Percentiles rank a stretch among this genome's conserved stretches.
phyloP scores from a whole-genome alignment of 2,329 filamentous ascomycete genomes.

The Teratosphaeria viscida region DNA sequence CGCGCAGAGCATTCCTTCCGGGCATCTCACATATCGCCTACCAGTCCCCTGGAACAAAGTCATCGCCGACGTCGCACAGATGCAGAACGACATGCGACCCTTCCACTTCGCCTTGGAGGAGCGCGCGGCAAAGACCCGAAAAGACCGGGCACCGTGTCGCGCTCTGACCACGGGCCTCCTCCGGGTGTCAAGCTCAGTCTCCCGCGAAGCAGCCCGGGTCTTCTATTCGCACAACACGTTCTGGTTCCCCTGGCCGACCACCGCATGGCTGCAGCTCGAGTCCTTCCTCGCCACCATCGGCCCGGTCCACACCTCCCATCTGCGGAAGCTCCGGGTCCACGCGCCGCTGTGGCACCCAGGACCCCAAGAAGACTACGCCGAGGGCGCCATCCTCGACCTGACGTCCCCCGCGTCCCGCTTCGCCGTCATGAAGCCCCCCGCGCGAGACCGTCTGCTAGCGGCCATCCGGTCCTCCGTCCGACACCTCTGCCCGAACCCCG shows the following conservation, averaged over 20 bases:
- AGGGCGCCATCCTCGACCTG: conserved; percentile 14
- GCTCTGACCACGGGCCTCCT: conserved; percentile 9
- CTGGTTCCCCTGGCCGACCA: conserved; percentile 8
- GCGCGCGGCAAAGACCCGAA: conserved; percentile 9
- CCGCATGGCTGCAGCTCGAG: conserved; percentile 13
- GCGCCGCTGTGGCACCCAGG: conserved; percentile 10
- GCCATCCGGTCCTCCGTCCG: conserved; percentile 8
- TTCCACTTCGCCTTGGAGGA: conserved; percentile 10
- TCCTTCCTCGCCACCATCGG: conserved; percentile 12
- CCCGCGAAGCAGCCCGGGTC: conserved; percentile 5
- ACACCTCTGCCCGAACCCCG: conserved; percentile 3
- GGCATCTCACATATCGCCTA: conserved; percentile 4
- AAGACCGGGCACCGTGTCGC: conserved; percentile 5
- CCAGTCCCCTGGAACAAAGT: conserved; percentile 6
- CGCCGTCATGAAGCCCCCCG: conserved; percentile 8
- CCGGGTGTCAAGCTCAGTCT: conserved; percentile 6
- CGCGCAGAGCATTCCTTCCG: background rate
- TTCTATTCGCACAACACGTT: conserved; percentile 13
- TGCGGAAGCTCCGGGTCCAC: conserved; percentile 9
- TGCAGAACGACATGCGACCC: conserved; percentile 9
- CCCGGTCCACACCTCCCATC: conserved; percentile 3
- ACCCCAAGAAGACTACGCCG: conserved; percentile 8
- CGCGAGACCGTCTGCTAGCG: conserved; percentile 9
- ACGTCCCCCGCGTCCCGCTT: conserved; percentile 10
- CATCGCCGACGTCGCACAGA: conserved; percentile 3